Percentiles rank a stretch among this genome's conserved stretches.
Evolutionary conservation across 345 rosid species (phyloP).

Genomic region (Salix caprea): DNA sequence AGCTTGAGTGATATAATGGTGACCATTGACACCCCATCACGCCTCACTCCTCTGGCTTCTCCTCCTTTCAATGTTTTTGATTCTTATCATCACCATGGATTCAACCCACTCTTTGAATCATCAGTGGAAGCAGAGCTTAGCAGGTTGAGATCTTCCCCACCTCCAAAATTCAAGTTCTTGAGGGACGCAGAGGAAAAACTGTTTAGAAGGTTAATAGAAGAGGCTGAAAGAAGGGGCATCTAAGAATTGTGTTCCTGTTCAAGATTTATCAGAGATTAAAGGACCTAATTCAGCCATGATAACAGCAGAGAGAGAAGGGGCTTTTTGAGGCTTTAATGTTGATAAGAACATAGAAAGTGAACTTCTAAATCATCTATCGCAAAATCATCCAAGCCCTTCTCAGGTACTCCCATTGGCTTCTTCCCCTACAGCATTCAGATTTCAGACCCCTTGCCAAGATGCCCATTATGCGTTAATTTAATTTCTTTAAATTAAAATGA

Average conservation of each 20-base stretch:
- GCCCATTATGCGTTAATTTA: constrained; percentile 19
- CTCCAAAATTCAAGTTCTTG: constrained; percentile 91
- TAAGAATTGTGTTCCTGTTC: constrained; percentile 17
- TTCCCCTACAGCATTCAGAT: constrained; percentile 48
- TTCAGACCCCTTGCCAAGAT: constrained; percentile 33
- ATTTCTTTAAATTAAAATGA: constrained; percentile 8
- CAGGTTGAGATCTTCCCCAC: constrained; percentile 66
- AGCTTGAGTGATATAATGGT: constrained; percentile 68
- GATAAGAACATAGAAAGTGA: constrained; percentile 37
- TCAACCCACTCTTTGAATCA: constrained; percentile 88
- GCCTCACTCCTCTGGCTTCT: constrained; percentile 63
- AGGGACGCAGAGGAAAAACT: constrained; percentile 92
- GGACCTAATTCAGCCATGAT: constrained; percentile 7
- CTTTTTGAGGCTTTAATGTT: constrained; percentile 55
- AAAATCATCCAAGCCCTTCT: constrained; percentile 38
- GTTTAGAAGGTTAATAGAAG: constrained; percentile 51
- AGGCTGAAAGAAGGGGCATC: constrained; percentile 40
- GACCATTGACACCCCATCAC: constrained; percentile 48
- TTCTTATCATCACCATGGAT: constrained; percentile 47
- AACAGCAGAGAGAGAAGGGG: constrained; percentile 32
- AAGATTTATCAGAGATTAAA: constrained; percentile 22
- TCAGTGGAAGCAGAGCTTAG: constrained; percentile 44
- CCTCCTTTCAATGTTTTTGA: constrained; percentile 34
- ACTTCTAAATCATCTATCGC: constrained; percentile 33
- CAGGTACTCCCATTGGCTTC: constrained; percentile 68